Conservation (phyloP, 2,329 filamentous ascomycete genomes). For the Alternaria sp. region DNA sequence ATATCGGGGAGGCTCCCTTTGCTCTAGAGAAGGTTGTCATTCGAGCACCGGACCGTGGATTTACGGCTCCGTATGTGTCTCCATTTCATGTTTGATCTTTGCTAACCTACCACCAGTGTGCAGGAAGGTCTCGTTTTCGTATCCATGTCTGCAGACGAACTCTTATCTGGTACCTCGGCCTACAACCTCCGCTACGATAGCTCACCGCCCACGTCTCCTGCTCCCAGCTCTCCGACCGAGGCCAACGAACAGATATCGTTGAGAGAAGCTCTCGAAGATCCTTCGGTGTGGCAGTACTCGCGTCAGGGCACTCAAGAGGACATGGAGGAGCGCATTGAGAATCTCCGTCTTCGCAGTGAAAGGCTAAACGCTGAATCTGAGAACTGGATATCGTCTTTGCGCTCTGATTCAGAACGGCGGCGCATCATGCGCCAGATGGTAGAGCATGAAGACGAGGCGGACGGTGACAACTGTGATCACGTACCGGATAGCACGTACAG, state of each 20-base stretch:
- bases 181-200: conserved; percentile 73
- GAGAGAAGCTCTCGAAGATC: conserved; percentile 46
- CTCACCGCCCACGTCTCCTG: conserved; percentile 37
- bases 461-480: conserved; percentile 44
- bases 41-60: conserved; percentile 80
- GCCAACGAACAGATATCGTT: conserved; percentile 45
- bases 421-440: conserved; percentile 25
- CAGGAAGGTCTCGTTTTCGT: conserved; percentile 94
- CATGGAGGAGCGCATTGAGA: conserved; percentile 39
- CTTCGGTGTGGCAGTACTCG: conserved; percentile 42
- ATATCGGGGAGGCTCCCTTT: conserved; percentile 82
- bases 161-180: conserved; percentile 74
- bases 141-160: conserved; percentile 81
- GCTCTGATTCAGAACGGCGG: conserved; percentile 21
- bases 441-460: conserved; percentile 31
- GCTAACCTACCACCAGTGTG: conserved; percentile 65
- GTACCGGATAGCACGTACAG: conserved; percentile 31
- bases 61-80: conserved; percentile 80
- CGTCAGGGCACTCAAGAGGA: conserved; percentile 35
- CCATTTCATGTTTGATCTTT: conserved; percentile 12
- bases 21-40: conserved; percentile 86
- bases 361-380: conserved; percentile 18
- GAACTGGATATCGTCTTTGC: conserved; percentile 18
- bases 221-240: conserved; percentile 32
- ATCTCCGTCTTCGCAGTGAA: conserved; percentile 32